Evolutionary conservation across 345 rosid genomes (phyloP), one percentile per base, ranked within the genome.

Genomic region (Anastatica hierochuntica): DNA sequence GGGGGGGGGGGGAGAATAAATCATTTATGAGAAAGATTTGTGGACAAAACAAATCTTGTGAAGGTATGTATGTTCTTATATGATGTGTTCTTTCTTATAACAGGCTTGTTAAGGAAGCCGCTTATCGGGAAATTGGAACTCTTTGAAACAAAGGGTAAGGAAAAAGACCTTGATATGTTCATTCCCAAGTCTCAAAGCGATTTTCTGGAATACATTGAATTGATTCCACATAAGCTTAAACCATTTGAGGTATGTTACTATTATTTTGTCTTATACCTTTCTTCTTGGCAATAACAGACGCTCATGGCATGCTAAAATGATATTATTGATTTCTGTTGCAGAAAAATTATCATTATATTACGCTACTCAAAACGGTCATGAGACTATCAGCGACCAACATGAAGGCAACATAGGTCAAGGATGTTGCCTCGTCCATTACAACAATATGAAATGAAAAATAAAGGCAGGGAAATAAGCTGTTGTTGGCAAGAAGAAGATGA

Each of bases 81-180:
- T n/a, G n/a, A n/a, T n/a, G n/a, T n/a, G n/a, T n/a, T n/a, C n/a
- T 46, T 62, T 43, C 43, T 45, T 45, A 15, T 55, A 26, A n/a
- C 54, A 92, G 98, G 78, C 80, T 92, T 38, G 95, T 87, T 23
- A 96, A 92, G 73, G 96, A 92, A 78, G 88, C 98, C 52, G 98
- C 84, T 73, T 88, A 71, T 71, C 73, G 20, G 65, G 60, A 81
- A 48, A 88, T 94, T 23, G 61, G 95, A 88, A 62, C 74, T 92
- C 47, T 92, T 92, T 36, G 76, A 70, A 14, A 78, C 71, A 68
- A 81, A 56, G 53, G 79, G 47, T 16, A 83, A 75, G 55, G 95
- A 70, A 40, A 82, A 77, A 68, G 67, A 57, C n/a, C 64, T 77
- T 10, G 84, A 82, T 38, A 74, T 58, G 53, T 80, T 90, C 43